Conservation (phyloP, 2,329 filamentous ascomycete species). For the Gyromitra esculenta region DNA sequence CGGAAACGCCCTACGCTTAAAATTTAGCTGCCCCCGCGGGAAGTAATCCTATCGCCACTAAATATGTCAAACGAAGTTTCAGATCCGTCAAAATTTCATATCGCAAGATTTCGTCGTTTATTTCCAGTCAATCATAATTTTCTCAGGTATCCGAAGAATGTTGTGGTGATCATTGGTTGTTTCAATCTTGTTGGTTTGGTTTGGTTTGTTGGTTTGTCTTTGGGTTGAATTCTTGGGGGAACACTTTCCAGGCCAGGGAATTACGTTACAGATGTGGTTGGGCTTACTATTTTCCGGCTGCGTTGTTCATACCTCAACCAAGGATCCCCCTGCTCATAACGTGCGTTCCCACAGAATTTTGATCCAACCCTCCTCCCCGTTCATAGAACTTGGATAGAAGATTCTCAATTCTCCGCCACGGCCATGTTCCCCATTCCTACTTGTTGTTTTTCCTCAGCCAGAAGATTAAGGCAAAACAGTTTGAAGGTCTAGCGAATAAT, state of each 20-base stretch:
- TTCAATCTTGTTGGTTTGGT: conserved; percentile 28
- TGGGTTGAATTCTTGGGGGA: conserved; percentile 1
- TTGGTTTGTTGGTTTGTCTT: conserved; percentile 14
- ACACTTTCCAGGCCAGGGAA: conserved; percentile 25
- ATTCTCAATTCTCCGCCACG: conserved; percentile 50
- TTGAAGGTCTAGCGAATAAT: conserved; percentile 2
- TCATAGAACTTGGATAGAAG: conserved; percentile 46
- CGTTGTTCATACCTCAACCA: conserved; percentile 46
- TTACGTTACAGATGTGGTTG: conserved; percentile 43
- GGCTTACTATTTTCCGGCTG: conserved; percentile 50
- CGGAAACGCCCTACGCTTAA: background rate
- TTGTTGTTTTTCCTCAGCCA: background rate
- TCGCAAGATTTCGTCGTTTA: conserved; percentile 20
- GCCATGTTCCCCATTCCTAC: conserved; percentile 15
- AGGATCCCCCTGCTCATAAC: conserved; percentile 42
- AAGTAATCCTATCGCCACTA: conserved; percentile 15
- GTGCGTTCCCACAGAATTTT: conserved; percentile 37
- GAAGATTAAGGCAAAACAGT: background rate
- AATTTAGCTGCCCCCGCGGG: background rate
- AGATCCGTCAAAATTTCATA: conserved; percentile 9
- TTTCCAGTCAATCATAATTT: conserved; percentile 29
- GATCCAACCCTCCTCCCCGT: conserved; percentile 22
- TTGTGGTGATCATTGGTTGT: conserved; percentile 37
- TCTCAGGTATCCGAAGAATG: conserved; percentile 23
- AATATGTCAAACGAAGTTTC: conserved; percentile 4